phyloP scores from a whole-genome alignment of 2,329 filamentous ascomycete species.

The Ascosphaera apis region DNA sequence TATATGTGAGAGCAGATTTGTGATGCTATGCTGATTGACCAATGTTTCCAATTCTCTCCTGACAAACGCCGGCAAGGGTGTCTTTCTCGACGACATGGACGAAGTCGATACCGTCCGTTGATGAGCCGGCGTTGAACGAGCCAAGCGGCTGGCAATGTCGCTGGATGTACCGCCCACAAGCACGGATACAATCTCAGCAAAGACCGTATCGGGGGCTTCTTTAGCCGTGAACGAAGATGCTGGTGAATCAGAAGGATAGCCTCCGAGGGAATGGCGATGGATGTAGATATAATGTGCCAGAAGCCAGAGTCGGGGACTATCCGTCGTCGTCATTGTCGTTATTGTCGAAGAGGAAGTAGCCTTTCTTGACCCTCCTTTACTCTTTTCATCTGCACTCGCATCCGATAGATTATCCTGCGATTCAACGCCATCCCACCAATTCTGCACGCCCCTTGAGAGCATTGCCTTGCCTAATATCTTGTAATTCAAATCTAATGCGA shows the following conservation, averaged over 20 bases:
- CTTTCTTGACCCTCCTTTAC: too few species aligned
- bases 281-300: conserved; percentile 37
- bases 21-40: conserved; percentile 53
- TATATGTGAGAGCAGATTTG: conserved; percentile 30
- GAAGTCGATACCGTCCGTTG: too few species aligned
- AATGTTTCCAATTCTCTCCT: conserved; percentile 43
- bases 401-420: too few species aligned
- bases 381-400: too few species aligned
- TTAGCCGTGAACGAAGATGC: too few species aligned
- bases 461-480: conserved; percentile 22
- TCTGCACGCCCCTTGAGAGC: too few species aligned
- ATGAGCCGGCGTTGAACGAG: too few species aligned
- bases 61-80: conserved; percentile 30
- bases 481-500: conserved; percentile 28
- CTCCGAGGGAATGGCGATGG: conserved; percentile 24
- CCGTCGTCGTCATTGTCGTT: too few species aligned
- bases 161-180: conserved; percentile 33
- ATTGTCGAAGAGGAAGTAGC: too few species aligned
- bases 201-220: conserved; percentile 27
- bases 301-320: conserved; percentile 32
- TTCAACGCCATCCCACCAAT: too few species aligned
- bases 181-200: conserved; percentile 31
- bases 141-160: conserved; percentile 28
- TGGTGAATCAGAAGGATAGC: too few species aligned
- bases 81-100: conserved; percentile 11